Evolutionary conservation across 495 filamentous ascomycete species (phyloP).

Genomic region (Hyaloscypha bicolor): DNA sequence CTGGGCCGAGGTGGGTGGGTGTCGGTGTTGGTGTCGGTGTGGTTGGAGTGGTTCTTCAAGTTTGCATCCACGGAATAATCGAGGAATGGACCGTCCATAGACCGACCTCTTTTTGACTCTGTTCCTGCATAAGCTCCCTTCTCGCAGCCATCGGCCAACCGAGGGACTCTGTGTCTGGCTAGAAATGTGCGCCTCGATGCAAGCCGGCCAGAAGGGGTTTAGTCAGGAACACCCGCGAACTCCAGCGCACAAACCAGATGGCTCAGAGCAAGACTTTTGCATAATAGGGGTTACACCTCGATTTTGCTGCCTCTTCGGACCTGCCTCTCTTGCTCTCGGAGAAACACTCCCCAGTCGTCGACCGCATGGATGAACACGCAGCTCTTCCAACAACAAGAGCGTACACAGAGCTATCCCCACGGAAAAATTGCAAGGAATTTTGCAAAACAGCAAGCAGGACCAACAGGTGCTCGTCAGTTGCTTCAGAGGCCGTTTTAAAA

Average conservation of each 20-base stretch:
- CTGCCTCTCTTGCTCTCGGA: not conserved
- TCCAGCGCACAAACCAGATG: not conserved
- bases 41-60: not conserved
- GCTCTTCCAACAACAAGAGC: not conserved
- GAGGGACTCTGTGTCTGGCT: not conserved
- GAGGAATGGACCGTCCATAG: too few species aligned
- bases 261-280: not conserved
- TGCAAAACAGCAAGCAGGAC: not conserved
- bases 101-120: not conserved
- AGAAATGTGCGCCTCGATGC: not conserved
- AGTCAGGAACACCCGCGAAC: slow-evolving; percentile 6
- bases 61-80: not conserved
- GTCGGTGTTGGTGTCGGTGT: not conserved
- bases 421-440: not conserved
- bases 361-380: not conserved
- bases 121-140: not conserved
- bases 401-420: not conserved
- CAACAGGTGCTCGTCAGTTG: not conserved
- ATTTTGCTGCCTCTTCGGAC: not conserved
- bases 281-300: not conserved
- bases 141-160: not conserved
- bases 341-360: not conserved
- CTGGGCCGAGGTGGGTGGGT: not conserved
- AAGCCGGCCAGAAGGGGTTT: slow-evolving; percentile 1
- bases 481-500: slow-evolving; percentile 7